phyloP scores from a whole-genome alignment of 2,329 filamentous ascomycete species.

The Cladophialophora carrionii region DNA sequence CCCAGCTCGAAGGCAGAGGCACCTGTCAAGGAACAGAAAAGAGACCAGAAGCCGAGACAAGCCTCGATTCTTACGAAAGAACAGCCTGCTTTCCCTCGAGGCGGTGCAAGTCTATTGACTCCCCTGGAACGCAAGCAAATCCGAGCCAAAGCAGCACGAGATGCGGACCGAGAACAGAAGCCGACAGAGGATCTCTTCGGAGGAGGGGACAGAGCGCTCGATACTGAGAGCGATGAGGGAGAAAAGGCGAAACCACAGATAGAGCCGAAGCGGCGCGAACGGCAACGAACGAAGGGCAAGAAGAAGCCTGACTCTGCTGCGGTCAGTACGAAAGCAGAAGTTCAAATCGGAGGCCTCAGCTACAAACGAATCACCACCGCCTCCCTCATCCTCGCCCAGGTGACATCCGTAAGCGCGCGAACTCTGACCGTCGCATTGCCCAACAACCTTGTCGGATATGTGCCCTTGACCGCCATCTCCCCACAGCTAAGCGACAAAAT shows the following conservation, averaged over 20 bases:
- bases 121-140: slow-evolving; percentile 97
- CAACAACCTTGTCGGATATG: slow-evolving; percentile 89
- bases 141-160: slow-evolving; percentile 85
- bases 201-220: slow-evolving; percentile 39
- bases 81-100: slow-evolving; percentile 87
- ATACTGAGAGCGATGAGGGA: slow-evolving; percentile 40
- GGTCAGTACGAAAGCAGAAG: slow-evolving; percentile 43
- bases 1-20: neutral
- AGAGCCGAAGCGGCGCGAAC: slow-evolving; percentile 45
- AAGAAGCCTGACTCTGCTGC: slow-evolving; percentile 57
- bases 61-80: slow-evolving; percentile 58
- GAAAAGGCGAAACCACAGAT: slow-evolving; percentile 40
- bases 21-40: slow-evolving; percentile 19
- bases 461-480: slow-evolving; percentile 90
- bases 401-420: slow-evolving; percentile 77
- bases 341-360: slow-evolving; percentile 78
- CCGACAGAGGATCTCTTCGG: slow-evolving; percentile 31
- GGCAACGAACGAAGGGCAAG: slow-evolving; percentile 53
- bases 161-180: slow-evolving; percentile 85
- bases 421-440: slow-evolving; percentile 82
- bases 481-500: slow-evolving; percentile 75
- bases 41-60: slow-evolving; percentile 25
- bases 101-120: slow-evolving; percentile 85
- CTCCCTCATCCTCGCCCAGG: slow-evolving; percentile 83
- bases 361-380: slow-evolving; percentile 89